A percentile compares a stretch with the other conserved stretches of the same genome.
phyloP scores from a whole-genome alignment of 2,329 filamentous ascomycete genomes.

The Exophiala oligosperma region DNA sequence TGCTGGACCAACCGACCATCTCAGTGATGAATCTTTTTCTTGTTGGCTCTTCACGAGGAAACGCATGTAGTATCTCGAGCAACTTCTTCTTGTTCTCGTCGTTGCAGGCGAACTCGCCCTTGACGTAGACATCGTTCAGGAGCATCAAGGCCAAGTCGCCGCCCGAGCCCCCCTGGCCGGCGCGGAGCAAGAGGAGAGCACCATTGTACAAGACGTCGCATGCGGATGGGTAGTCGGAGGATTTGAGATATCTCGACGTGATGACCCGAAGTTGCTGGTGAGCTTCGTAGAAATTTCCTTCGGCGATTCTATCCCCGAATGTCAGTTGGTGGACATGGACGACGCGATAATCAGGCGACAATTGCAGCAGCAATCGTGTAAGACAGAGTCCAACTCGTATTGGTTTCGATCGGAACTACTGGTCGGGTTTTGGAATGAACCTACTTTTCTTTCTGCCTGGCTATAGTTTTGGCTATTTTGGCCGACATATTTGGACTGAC shows the following conservation, averaged over 20 bases:
- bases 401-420: constrained; percentile 10
- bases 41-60: constrained; percentile 80
- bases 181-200: constrained; percentile 80
- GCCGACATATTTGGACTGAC: constrained; percentile 37
- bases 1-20: constrained; percentile 83
- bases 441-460: constrained; percentile 75
- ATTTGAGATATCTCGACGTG: constrained; percentile 87
- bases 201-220: constrained; percentile 84
- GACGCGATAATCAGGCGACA: background rate
- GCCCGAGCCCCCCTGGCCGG: constrained; percentile 89
- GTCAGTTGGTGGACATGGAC: constrained; percentile 15
- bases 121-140: constrained; percentile 86
- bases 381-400: background rate
- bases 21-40: constrained; percentile 90
- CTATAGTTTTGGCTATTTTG: constrained; percentile 71
- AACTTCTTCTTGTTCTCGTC: constrained; percentile 55
- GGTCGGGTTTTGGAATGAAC: constrained; percentile 22
- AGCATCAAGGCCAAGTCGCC: constrained; percentile 85
- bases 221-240: constrained; percentile 71
- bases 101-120: constrained; percentile 77
- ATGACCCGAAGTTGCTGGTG: constrained; percentile 98
- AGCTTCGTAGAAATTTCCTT: constrained; percentile 95
- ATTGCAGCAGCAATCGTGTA: too few relatives aligned
- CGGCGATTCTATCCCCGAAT: constrained; percentile 64
- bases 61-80: constrained; percentile 75